Percentiles rank a stretch among this genome's conserved stretches.
phyloP scores from a whole-genome alignment of 2,329 filamentous ascomycete genomes.

The Alternaria ventricosa region DNA sequence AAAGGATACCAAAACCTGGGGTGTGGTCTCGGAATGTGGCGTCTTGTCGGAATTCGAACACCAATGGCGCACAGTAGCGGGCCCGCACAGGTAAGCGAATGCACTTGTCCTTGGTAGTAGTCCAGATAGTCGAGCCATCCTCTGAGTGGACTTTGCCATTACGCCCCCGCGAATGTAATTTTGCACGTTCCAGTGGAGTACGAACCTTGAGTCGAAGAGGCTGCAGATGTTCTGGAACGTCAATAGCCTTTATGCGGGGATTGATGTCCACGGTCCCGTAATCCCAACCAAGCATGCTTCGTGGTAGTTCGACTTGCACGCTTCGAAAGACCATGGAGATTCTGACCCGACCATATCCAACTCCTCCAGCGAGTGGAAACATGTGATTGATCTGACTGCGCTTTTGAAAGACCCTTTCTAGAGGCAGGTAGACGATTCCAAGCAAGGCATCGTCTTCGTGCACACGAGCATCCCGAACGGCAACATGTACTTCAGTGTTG shows the following conservation, averaged over 20 bases:
- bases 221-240: slow-evolving; percentile 58
- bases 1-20: slow-evolving; percentile 68
- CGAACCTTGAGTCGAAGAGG: slow-evolving; percentile 65
- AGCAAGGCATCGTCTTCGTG: slow-evolving; percentile 73
- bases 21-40: slow-evolving; percentile 61
- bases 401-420: slow-evolving; percentile 66
- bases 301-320: slow-evolving; percentile 67
- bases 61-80: slow-evolving; percentile 64
- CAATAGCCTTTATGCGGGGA: slow-evolving; percentile 57
- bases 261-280: slow-evolving; percentile 72
- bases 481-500: slow-evolving; percentile 70
- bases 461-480: slow-evolving; percentile 70
- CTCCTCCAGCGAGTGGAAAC: slow-evolving; percentile 72
- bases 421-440: slow-evolving; percentile 72
- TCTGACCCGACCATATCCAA: slow-evolving; percentile 73
- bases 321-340: slow-evolving; percentile 77
- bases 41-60: slow-evolving; percentile 67
- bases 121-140: slow-evolving; percentile 58
- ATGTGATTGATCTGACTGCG: slow-evolving; percentile 69
- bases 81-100: slow-evolving; percentile 65
- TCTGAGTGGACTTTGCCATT: slow-evolving; percentile 37
- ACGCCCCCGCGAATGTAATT: slow-evolving; percentile 58
- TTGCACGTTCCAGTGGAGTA: slow-evolving; percentile 64
- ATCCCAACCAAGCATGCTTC: slow-evolving; percentile 70
- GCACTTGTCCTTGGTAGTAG: slow-evolving; percentile 53